Conservation (phyloP, 2,329 filamentous ascomycete species). For the Trichoderma lentiforme region DNA sequence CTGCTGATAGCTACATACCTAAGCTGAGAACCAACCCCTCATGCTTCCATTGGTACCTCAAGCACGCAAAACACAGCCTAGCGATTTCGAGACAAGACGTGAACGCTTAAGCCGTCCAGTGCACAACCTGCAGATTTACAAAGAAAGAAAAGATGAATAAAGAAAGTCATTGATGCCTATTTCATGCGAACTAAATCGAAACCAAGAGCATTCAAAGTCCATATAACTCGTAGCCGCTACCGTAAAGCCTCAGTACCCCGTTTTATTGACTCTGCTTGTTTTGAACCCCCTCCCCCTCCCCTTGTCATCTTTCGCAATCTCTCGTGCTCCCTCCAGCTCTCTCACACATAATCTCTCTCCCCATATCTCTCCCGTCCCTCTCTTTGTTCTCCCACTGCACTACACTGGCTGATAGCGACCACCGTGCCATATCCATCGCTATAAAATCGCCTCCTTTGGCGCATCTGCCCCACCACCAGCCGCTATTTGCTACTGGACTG, state of each 20-base stretch:
- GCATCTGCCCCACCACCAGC: not conserved
- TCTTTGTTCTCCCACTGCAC: not conserved
- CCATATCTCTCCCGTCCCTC: not conserved
- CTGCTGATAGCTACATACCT: not conserved
- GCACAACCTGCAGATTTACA: not conserved
- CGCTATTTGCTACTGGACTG: not conserved
- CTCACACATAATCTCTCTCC: not conserved
- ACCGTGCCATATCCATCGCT: not conserved
- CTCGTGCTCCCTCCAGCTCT: not conserved
- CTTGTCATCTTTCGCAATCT: slow-evolving; percentile 1
- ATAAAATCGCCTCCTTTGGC: slow-evolving; percentile 1
- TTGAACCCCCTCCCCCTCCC: not conserved
- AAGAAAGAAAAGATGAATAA: not conserved
- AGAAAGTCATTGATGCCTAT: not conserved
- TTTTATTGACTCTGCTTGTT: not conserved
- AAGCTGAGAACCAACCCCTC: not conserved
- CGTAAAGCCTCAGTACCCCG: not conserved
- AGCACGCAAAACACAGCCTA: not conserved
- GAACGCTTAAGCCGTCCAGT: not conserved
- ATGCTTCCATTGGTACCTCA: not conserved
- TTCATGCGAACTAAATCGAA: not conserved
- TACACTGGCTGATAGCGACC: not conserved
- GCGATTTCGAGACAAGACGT: not conserved
- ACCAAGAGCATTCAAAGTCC: not conserved
- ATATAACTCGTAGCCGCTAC: not conserved